Evolutionary conservation across 2,329 filamentous ascomycete species (phyloP).

Genomic region (Cladophialophora bantiana): DNA sequence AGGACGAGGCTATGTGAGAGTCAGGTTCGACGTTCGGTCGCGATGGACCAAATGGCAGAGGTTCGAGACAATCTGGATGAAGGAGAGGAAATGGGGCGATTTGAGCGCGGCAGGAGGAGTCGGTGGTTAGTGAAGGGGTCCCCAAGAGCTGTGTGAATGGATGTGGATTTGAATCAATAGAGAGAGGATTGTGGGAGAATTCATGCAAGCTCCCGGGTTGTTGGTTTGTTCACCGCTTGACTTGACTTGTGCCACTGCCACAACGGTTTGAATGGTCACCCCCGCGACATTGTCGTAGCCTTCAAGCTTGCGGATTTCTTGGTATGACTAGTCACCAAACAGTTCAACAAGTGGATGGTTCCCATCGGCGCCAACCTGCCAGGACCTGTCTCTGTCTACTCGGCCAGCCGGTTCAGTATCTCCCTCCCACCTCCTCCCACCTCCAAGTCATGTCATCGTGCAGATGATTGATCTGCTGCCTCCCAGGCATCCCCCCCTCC

Average conservation of each 20-base stretch:
- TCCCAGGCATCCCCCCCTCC: background rate
- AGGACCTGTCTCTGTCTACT: background rate
- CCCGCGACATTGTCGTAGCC: slow-evolving; percentile 19
- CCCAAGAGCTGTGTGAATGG: slow-evolving; percentile 1
- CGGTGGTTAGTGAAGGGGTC: background rate
- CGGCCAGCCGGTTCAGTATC: too few relatives aligned
- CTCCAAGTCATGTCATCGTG: slow-evolving; percentile 7
- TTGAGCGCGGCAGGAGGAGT: background rate
- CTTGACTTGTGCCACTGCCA: slow-evolving; percentile 11
- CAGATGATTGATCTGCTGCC: slow-evolving; percentile 12
- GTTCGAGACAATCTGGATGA: slow-evolving; percentile 4
- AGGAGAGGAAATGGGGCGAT: background rate
- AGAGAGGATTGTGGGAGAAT: slow-evolving; percentile 15
- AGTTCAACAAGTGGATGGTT: background rate
- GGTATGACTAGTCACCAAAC: slow-evolving; percentile 14
- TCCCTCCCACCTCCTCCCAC: too few relatives aligned
- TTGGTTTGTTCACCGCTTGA: slow-evolving; percentile 22
- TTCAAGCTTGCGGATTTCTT: slow-evolving; percentile 15
- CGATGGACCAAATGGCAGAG: slow-evolving; percentile 1
- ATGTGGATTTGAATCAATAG: slow-evolving; percentile 10
- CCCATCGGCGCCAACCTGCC: background rate
- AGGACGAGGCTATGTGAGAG: slow-evolving; percentile 10
- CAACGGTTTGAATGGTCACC: slow-evolving; percentile 8
- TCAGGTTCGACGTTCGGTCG: slow-evolving; percentile 1
- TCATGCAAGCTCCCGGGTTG: slow-evolving; percentile 18